phyloP scores from a whole-genome alignment of 2,329 filamentous ascomycete species.

The Ophiocordyceps camponoti-leonardi region DNA sequence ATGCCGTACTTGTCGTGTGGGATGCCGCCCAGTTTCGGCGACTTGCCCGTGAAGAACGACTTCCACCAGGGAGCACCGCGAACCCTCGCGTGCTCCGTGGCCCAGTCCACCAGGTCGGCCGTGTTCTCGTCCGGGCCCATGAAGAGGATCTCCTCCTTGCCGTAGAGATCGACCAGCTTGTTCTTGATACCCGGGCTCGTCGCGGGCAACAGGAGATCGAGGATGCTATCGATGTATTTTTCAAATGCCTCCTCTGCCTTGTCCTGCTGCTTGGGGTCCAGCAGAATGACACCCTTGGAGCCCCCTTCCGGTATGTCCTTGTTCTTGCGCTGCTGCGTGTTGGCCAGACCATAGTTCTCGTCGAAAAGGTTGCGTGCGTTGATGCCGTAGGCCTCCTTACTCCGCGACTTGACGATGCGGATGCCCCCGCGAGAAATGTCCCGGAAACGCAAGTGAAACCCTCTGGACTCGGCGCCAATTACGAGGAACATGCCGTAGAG shows the following conservation, averaged over 20 bases:
- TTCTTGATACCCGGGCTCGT: conserved; percentile 96
- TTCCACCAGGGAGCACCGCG: conserved; percentile 98
- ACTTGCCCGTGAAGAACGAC: conserved; percentile 99
- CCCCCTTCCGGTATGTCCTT: conserved; percentile 98
- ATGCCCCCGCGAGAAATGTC: conserved; percentile 96
- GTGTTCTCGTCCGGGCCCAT: conserved; percentile 99
- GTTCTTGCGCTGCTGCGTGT: conserved; percentile 98
- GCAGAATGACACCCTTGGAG: conserved; percentile 90
- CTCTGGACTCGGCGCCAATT: conserved; percentile 89
- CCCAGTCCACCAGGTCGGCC: conserved; percentile 92
- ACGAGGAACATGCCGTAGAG: conserved; percentile 98
- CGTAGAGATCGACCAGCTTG: conserved; percentile 87
- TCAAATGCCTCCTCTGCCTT: conserved; percentile 86
- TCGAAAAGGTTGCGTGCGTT: conserved; percentile 94
- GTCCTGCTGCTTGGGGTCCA: conserved; percentile 88
- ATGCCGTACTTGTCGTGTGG: conserved; percentile 94
- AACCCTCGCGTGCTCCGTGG: conserved; percentile 79
- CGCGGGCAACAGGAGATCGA: conserved; percentile 82
- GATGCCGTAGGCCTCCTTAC: conserved; percentile 88
- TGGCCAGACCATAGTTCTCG: conserved; percentile 96
- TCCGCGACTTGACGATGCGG: conserved; percentile 94
- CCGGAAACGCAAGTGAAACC: conserved; percentile 93
- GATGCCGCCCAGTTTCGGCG: conserved; percentile 86
- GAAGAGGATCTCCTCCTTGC: conserved; percentile 92
- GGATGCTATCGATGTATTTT: conserved; percentile 98